Conservation (phyloP, 129 eudicot species). For the Tanacetum coccineum region DNA sequence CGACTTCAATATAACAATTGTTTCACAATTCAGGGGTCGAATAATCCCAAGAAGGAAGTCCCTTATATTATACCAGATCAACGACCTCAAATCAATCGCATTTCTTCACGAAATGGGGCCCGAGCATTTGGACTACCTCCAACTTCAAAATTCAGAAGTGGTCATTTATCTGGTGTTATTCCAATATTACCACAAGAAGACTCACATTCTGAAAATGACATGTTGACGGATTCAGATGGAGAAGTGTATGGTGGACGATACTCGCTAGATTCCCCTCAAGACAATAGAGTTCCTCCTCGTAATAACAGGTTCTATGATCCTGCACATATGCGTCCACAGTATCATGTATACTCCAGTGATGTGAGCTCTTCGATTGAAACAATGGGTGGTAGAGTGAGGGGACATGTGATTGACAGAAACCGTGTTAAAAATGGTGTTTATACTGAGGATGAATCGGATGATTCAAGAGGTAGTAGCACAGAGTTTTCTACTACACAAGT, state of each 20-base stretch:
- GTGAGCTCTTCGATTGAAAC: constrained; percentile 65
- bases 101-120: constrained; percentile 36
- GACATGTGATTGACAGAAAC: constrained; percentile 31
- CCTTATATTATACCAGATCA: constrained; percentile 40
- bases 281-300: constrained; percentile 39
- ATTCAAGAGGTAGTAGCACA: constrained; percentile 65
- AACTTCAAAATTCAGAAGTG: constrained; percentile 57
- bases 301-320: constrained; percentile 35
- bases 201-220: constrained; percentile 58
- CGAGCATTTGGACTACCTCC: constrained; percentile 70
- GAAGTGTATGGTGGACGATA: constrained; percentile 71
- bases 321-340: constrained; percentile 35
- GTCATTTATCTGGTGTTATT: constrained; percentile 54
- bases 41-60: constrained; percentile 39
- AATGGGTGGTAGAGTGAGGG: constrained; percentile 38
- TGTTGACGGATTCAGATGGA: constrained; percentile 63
- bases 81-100: constrained; percentile 39
- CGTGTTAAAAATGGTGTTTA: constrained; percentile 35
- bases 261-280: constrained; percentile 73
- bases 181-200: constrained; percentile 50
- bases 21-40: constrained; percentile 50
- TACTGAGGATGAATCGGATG: constrained; percentile 63
- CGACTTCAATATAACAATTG: neutral
- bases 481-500: constrained; percentile 63
- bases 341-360: constrained; percentile 65